Base-by-base conservation (phyloP, 257 asterid genomes). In the Ligustrum vulgare region DNA sequence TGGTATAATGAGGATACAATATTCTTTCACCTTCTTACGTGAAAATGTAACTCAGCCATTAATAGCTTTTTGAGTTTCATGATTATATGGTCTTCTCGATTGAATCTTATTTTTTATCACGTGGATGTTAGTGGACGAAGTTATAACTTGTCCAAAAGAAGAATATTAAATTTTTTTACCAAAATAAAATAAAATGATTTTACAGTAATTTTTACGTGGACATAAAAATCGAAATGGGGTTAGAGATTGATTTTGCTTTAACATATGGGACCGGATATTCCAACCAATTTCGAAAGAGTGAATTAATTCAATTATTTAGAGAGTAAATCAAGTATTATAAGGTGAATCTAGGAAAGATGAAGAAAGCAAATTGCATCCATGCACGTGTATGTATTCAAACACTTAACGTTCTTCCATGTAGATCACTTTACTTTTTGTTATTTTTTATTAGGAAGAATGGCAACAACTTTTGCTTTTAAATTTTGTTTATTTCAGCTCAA, bases 211-310 rank as follows among this genome's bases (percentile, higher is more conserved):
- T 67, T 23, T 49, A 77, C 31, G 13, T 9, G 22, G 65, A 58
- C 65, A 58, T 6, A 58, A 58, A 65, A 67, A 74, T 78, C 67
- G 28, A 18, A 67, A 18, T 34, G 36, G 33, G 62, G 43, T 63
- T 73, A 36, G 37, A 72, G 71, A 51, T 70, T 33, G 54, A 76
- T 80, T 62, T 63, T 49, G 69, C 75, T 72, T 80, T 45, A 66
- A 34, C 51, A n/a, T 35, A 13, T 65, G 74, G 70, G 75, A 0
- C 74, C 68, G 18, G 36, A 62, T 78, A 75, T 56, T 80, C 79
- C 80, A 68, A 74, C 33, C 68, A 58, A 80, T 33, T 74, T 43
- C 39, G 73, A 62, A 67, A 51, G 58, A 47, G 33, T 34, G 31
- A 56, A 56, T 22, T 7, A 8, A 56, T 56, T 5, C 22, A 18